Conservation (phyloP, 2,329 filamentous ascomycete genomes). For the Amphichorda felina region DNA sequence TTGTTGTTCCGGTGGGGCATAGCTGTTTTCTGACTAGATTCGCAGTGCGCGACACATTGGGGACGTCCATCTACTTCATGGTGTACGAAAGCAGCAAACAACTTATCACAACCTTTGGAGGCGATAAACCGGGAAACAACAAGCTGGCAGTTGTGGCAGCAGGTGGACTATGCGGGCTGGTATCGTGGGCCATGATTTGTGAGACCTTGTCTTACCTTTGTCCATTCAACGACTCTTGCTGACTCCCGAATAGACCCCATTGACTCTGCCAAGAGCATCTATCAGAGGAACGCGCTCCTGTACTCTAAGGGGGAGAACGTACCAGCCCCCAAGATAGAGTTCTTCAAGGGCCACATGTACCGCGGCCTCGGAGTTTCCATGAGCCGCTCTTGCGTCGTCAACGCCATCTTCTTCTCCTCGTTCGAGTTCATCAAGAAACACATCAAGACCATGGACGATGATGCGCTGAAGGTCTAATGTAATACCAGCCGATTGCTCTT, state of each 20-base stretch:
- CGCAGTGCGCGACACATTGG: slow-evolving; percentile 68
- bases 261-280: slow-evolving; percentile 76
- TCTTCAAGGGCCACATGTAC: slow-evolving; percentile 70
- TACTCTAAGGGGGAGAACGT: slow-evolving; percentile 53
- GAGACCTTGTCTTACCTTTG: slow-evolving; percentile 20
- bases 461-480: slow-evolving; percentile 3
- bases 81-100: slow-evolving; percentile 84
- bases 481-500: neutral
- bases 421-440: slow-evolving; percentile 75
- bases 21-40: neutral
- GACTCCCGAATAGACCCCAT: slow-evolving; percentile 44
- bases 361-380: slow-evolving; percentile 75
- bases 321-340: slow-evolving; percentile 61
- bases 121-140: slow-evolving; percentile 62
- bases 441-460: slow-evolving; percentile 42
- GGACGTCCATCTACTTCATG: slow-evolving; percentile 78
- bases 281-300: slow-evolving; percentile 69
- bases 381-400: slow-evolving; percentile 69
- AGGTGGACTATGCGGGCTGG: slow-evolving; percentile 70
- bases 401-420: slow-evolving; percentile 81
- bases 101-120: slow-evolving; percentile 60
- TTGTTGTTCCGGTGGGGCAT: too few relatives aligned
- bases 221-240: neutral
- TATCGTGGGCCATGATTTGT: slow-evolving; percentile 73
- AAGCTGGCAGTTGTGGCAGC: slow-evolving; percentile 69